Evolutionary conservation across 257 asterid species (phyloP).

Genomic region (Sherardia arvensis): DNA sequence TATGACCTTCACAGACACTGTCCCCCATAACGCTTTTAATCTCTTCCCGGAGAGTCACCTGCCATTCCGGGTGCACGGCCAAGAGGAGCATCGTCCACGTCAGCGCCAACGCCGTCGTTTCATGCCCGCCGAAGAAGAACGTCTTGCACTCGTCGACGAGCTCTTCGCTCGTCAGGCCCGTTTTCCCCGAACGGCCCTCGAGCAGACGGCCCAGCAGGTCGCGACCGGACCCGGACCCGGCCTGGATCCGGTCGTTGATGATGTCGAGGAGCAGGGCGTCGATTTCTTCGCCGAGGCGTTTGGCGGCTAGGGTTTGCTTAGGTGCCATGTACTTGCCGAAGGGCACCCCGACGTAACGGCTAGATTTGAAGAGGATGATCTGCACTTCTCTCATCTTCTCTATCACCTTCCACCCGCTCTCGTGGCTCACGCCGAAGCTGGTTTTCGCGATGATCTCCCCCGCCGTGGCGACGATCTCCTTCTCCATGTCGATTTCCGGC

Average conservation of each 20-base stretch:
- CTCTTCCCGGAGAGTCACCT: constrained; percentile 53
- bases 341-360: constrained; percentile 80
- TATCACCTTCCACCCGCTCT: constrained; percentile 42
- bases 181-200: constrained; percentile 27
- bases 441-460: constrained; percentile 81
- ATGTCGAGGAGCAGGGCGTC: constrained; percentile 43
- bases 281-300: constrained; percentile 54
- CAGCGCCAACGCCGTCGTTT: constrained; percentile 78
- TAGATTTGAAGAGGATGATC: constrained; percentile 57
- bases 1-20: constrained; percentile 6
- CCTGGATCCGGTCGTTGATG: constrained; percentile 18
- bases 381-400: constrained; percentile 64
- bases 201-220: constrained; percentile 65
- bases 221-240: constrained; percentile 3
- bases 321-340: constrained; percentile 52
- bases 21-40: constrained; percentile 46
- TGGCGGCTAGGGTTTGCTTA: constrained; percentile 34
- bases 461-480: constrained; percentile 53
- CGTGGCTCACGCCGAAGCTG: constrained; percentile 60
- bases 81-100: constrained; percentile 72
- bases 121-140: constrained; percentile 85
- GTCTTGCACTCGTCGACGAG: constrained; percentile 91
- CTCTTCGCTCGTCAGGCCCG: constrained; percentile 36
- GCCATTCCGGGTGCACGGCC: constrained; percentile 69
- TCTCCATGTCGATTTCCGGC: constrained; percentile 58